Percentiles rank a stretch among this genome's conserved stretches.
Evolutionary conservation across 2,329 filamentous ascomycete genomes (phyloP).

Genomic region (Penicillium sp.): DNA sequence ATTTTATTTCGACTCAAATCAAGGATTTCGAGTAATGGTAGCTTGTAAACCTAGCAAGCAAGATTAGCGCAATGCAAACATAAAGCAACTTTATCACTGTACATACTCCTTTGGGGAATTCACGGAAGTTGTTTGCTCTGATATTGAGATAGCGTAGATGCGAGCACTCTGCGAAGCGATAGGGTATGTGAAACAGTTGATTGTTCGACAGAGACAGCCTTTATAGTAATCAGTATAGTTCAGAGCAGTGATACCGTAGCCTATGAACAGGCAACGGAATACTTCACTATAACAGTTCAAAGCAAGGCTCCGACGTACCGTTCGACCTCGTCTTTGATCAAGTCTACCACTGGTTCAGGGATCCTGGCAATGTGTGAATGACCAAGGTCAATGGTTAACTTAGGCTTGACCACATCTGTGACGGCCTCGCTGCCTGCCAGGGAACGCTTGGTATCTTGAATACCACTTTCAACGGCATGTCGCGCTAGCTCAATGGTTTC

Average conservation of each 20-base stretch:
- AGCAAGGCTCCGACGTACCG: slow-evolving; percentile 36
- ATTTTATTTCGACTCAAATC: slow-evolving; percentile 90
- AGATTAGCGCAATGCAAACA: slow-evolving; percentile 14
- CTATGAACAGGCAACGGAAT: not conserved
- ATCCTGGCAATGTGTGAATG: slow-evolving; percentile 51
- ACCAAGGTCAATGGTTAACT: slow-evolving; percentile 53
- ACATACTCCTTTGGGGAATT: slow-evolving; percentile 65
- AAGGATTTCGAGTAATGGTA: slow-evolving; percentile 85
- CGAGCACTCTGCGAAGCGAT: slow-evolving; percentile 50
- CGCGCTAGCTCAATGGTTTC: slow-evolving; percentile 49
- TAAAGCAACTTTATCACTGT: not conserved
- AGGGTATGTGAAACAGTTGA: slow-evolving; percentile 50
- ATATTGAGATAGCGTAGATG: slow-evolving; percentile 53
- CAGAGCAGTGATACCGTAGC: not conserved
- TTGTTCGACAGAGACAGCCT: slow-evolving; percentile 55
- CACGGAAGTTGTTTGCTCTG: slow-evolving; percentile 52
- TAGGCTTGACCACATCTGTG: slow-evolving; percentile 49
- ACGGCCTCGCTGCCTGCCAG: slow-evolving; percentile 48
- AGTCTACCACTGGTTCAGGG: slow-evolving; percentile 51
- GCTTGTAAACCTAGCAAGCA: slow-evolving; percentile 70
- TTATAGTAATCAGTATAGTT: slow-evolving; percentile 16
- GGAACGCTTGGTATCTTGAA: slow-evolving; percentile 49
- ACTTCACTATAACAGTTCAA: not conserved
- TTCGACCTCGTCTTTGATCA: slow-evolving; percentile 55
- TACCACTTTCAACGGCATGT: slow-evolving; percentile 48